Base-by-base conservation (phyloP, 2,329 filamentous ascomycete genomes). In the Trichoderma sp. region DNA sequence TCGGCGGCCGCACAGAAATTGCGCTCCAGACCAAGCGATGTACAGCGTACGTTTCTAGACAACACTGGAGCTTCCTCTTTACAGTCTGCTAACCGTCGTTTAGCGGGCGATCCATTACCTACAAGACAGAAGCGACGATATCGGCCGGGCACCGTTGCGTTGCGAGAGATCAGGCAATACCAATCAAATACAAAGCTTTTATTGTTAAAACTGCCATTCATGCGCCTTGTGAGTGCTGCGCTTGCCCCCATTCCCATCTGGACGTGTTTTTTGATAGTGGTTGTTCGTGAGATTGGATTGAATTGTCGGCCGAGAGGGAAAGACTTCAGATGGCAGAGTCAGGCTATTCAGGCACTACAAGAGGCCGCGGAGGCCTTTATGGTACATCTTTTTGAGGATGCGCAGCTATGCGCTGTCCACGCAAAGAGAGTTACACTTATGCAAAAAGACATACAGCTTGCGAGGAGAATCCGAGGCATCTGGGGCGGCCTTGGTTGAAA, bases 371-470 rank as follows among this genome's bases (percentile, higher is more conserved):
- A 98, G 86, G 96, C 96, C 6, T 98, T 97, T 85, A 89, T 98
- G 79, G 94, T 98, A 76, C 95, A 97, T 82, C 88, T 98, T n/a
- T 98, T 98, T 82, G 95, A 98, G 76, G 83, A 85, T 71, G 84
- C 84, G 45, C 98, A 98, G 86, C 90, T 98, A 59, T 98, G 96
- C 86, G 97, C 96, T 77, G 95, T 98, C 80, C 96, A 98, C 85
- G 97, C 96, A 77, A 98, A 98, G 87, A 90, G 96, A 83, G 95
- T 98, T 71, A 98, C 96, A 53, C 97, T 98, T 80, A 96, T 97
- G 94, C 95, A 97, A 85, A 98, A 98, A 87, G 97, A 98, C 85
- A 98, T 99, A 80, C 96, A 98, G 86, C 90, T 98, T 76, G 96
- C 96, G 24, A 88, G 94, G 81, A 87, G 94, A 79, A 95, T 96